Base-by-base conservation (phyloP, 352 stramenopile genomes). In the Phytophthora sp. region DNA sequence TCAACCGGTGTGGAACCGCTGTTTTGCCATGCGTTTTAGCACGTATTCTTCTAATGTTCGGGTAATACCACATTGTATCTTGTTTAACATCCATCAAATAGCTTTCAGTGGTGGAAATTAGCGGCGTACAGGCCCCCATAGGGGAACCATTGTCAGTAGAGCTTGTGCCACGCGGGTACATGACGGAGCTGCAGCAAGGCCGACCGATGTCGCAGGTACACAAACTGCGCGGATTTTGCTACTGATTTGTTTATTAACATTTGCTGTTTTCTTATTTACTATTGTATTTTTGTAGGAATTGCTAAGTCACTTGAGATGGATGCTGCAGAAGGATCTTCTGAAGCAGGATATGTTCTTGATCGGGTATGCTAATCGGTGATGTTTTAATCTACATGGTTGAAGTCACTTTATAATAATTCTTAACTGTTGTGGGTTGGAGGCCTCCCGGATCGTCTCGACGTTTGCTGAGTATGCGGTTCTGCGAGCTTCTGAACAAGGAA, bases 271-370 rank as follows among this genome's bases (percentile, higher is more conserved):
- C 1, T 7, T 20, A 21, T 31, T 46, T 33, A 24, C 20, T 46
- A 20, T 15, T 29, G 18, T 36, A 20, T 49, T 53, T 31, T 36
- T 20, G n/a, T 45, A 24, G n/a, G 16, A 59, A n/a, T 61, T 92
- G 23, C 71, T 96, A 15, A 69, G 60, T 0, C 88, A 96, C 60
- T 66, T 96, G 50, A 76, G 85, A n/a, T 95, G 87, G 87, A 95
- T 95, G 87, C 52, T 93, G 20, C 87, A 95, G 54, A 95, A 95
- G 51, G 87, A 95, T 35, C 42, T 90, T 26, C 69, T 95, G 20
- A 79, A 90, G 51, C 87, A 95, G 47, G 85, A 97, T 55, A 93
- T 95, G 76, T 96, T 96, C 41, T 74, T 97, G 12, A 90, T 97
- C 39, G 90, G 90, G 74, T 92, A 46, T n/a, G 7, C 12, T 16